Evolutionary conservation across 805 yeast species (phyloP), one percentile per base, ranked within the genome.

Genomic region (Nakazawaea holstii): DNA sequence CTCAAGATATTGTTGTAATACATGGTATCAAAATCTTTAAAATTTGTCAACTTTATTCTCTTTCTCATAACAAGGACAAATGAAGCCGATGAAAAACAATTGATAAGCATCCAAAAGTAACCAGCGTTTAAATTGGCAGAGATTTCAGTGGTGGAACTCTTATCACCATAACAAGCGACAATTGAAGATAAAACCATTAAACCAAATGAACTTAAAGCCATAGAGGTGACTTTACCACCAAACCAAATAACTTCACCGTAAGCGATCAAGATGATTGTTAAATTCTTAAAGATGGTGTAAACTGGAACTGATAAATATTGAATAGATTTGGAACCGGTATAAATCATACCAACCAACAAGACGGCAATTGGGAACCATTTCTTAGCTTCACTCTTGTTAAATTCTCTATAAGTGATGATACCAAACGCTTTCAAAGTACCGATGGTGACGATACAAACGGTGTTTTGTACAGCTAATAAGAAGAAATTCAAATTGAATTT

Each of bases 231-330:
- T 52, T 74, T 69, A 54, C 97, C 97, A 52, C 97, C 96, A 60
- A 92, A 94, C 95, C 97, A 92, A 52, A 94, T 59, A 32, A 92
- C 97, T 72, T 94, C 99, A 73, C 98, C 98, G 66, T 94, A 94
- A 32, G 99, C 98, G 66, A 94, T 94, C 63, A 94, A 73, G 56
- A 94, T 92, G 63, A 94, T 94, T 52, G 99, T 92, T 68, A 94
- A 80, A 71, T 94, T 94, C 78, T 94, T 94, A 84, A 94, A 94
- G 59, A 94, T 92, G 55, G 99, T 94, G 77, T 90, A 94, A 50
- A 94, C 96, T 45, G 99, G 99, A 50, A 94, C 91, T 45, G 92
- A 74, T 62, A 94, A 80, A 70, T 70, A 89, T 69, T 89, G 95
- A 60, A 94, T 75, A 48, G 98, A 97, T 76, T 91, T 94, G 49